phyloP scores from a whole-genome alignment of 2,329 filamentous ascomycete genomes.

The Ophiostoma montium region DNA sequence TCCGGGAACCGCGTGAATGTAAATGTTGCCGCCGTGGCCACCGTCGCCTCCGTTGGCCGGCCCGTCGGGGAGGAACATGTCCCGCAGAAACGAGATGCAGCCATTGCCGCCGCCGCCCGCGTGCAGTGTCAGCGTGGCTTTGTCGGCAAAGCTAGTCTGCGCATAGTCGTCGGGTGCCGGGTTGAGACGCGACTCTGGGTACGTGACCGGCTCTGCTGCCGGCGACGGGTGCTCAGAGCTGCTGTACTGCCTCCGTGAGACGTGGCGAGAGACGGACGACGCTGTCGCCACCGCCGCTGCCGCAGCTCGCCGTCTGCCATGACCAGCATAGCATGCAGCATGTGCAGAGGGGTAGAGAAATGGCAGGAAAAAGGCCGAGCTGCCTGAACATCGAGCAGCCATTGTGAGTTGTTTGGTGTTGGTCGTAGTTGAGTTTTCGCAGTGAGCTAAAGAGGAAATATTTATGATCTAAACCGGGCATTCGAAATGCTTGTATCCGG shows the following conservation, averaged over 20 bases:
- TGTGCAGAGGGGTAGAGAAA: conserved; percentile 35
- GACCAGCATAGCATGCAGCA: background rate
- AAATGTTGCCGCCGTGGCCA: conserved; percentile 79
- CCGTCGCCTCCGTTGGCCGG: conserved; percentile 93
- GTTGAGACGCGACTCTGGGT: conserved; percentile 49
- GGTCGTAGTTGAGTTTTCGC: conserved; percentile 5
- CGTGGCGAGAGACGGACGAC: background rate
- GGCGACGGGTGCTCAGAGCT: conserved; percentile 1
- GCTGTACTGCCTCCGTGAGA: conserved; percentile 1
- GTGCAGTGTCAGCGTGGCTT: conserved; percentile 61
- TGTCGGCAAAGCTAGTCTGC: conserved; percentile 71
- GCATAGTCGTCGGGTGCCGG: conserved; percentile 76
- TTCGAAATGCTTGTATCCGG: conserved; percentile 3
- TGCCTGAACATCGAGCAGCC: conserved; percentile 27
- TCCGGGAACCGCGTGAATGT: conserved; percentile 82
- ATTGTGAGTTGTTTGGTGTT: conserved; percentile 17
- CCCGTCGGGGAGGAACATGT: conserved; percentile 78
- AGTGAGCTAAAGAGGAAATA: background rate
- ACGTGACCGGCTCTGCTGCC: conserved; percentile 15
- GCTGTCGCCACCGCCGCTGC: background rate
- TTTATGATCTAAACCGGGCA: background rate
- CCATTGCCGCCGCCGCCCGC: conserved; percentile 78
- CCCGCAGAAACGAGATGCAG: conserved; percentile 85
- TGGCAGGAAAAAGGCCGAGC: conserved; percentile 25
- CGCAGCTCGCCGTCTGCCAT: background rate